Conservation (phyloP, 2,329 filamentous ascomycete genomes). For the Venturia effusa region DNA sequence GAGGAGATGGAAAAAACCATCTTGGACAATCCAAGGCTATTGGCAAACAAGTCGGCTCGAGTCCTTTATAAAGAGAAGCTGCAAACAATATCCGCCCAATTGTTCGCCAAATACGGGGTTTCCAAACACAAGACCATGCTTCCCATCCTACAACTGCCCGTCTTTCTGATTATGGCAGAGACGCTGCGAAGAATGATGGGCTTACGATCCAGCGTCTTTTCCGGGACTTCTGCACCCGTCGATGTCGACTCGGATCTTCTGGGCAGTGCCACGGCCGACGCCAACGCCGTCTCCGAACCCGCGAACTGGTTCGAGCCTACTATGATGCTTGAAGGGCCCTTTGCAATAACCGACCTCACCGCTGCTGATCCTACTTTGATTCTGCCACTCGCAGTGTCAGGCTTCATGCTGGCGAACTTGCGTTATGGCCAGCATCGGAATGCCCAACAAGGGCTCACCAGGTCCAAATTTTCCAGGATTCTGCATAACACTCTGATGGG, state of each 20-base stretch:
- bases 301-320: slow-evolving; percentile 6
- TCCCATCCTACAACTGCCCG: slow-evolving; percentile 21
- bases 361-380: slow-evolving; percentile 7
- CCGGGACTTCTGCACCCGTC: slow-evolving; percentile 3
- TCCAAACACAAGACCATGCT: neutral
- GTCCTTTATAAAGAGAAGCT: neutral
- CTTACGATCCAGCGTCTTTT: slow-evolving; percentile 9
- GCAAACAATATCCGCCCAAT: neutral
- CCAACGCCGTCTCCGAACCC: neutral
- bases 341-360: slow-evolving; percentile 7
- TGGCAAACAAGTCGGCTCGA: neutral
- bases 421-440: neutral
- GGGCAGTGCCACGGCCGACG: neutral
- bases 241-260: neutral
- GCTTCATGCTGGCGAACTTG: slow-evolving; percentile 3
- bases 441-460: neutral
- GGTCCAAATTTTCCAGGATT: neutral
- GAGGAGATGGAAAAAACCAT: slow-evolving; percentile 1
- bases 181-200: slow-evolving; percentile 25
- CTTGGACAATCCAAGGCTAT: neutral
- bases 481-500: slow-evolving; percentile 2
- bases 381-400: neutral
- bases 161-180: slow-evolving; percentile 28
- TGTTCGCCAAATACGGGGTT: neutral
- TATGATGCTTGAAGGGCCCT: slow-evolving; percentile 7